Evolutionary conservation across 208 protist genomes (phyloP), one percentile per base, ranked within the genome.

Genomic region (Leishmania martiniquensis): DNA sequence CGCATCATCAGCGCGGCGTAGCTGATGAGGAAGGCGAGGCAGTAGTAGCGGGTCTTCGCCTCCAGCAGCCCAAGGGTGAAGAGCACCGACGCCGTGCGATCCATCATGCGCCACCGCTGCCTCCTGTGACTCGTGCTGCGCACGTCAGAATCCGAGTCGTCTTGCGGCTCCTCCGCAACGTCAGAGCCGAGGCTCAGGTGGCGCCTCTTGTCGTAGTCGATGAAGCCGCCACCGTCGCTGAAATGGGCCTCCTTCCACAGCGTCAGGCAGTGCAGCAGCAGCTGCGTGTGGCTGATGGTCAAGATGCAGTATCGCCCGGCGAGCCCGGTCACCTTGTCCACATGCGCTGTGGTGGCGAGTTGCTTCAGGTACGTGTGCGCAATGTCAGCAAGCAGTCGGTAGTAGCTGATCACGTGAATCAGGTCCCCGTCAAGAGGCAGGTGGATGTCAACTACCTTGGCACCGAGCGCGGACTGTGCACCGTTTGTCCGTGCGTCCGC

Each of bases 361-460:
- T 47, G 69, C 12, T 45, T 6, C 5, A 84, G 68, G 69, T 84
- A 84, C 51, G 80, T 70, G 34, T 70, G n/a, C 15, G 69, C 66
- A 44, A 80, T 76, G 69, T 84, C 75, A 2, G 75, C 68, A 12
- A 78, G 57, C 68, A 80, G 55, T 4, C 80, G 75, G 25, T 59
- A 74, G 80, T 72, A 80, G 60, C 76, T 60, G 13, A 84, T 45
- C 45, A 84, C 45, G 51, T 74, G 62, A 34, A 54, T 54, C 15
- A 83, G 79, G 29, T 32, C 17, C 13, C 70, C 79, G 51, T 83
- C 73, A 13, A 83, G 55, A 10, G 79, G 79, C n/a, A 83, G 79
- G 17, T 22, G 4, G 13, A 83, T 68, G 22, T 83, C 75, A 29
- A 20, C 6, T 22, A 71, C 39, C 6, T 15, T 71, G 34, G 42